These are phyloP conservation scores for Podaxis carcinomalis DNA, from an alignment of 768 basidiomycete species.

Conservation along the genomic window DNA sequence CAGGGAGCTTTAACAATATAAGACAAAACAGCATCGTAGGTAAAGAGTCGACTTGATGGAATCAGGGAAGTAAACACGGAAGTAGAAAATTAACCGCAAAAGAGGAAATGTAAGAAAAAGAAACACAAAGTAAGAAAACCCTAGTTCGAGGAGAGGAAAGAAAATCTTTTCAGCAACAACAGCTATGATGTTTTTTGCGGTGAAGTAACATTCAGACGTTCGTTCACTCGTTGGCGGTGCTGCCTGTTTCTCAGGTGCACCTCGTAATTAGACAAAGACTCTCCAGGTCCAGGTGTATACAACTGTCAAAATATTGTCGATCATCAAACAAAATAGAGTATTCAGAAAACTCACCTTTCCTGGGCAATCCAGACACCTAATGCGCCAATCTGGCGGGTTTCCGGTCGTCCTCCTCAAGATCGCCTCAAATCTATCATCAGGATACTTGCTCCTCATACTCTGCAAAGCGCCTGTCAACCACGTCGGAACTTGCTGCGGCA, in stretches of 20 bases:
- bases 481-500: conserved; percentile 44
- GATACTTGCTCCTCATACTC: conserved; percentile 66
- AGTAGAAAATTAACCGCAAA: conserved; percentile 12
- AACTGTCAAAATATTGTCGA: conserved; percentile 40
- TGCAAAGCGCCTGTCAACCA: conserved; percentile 74
- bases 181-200: conserved; percentile 11
- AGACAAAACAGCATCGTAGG: conserved; percentile 12
- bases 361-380: conserved; percentile 90
- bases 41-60: conserved; percentile 11
- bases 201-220: conserved; percentile 34
- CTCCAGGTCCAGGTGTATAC: conserved; percentile 87
- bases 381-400: conserved; percentile 77
- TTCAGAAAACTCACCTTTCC: conserved; percentile 62
- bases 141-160: not conserved
- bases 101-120: not conserved
- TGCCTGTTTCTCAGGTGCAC: conserved; percentile 86
- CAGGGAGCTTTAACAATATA: conserved; percentile 24
- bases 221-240: conserved; percentile 72
- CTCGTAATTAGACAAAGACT: conserved; percentile 86
- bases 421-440: conserved; percentile 80
- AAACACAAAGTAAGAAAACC: conserved; percentile 10
- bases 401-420: conserved; percentile 57
- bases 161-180: conserved; percentile 6
- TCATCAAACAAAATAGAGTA: not conserved
- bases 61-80: conserved; percentile 11